Conservation (phyloP, 495 filamentous ascomycete genomes). For the Eremomyces bilateralis region DNA sequence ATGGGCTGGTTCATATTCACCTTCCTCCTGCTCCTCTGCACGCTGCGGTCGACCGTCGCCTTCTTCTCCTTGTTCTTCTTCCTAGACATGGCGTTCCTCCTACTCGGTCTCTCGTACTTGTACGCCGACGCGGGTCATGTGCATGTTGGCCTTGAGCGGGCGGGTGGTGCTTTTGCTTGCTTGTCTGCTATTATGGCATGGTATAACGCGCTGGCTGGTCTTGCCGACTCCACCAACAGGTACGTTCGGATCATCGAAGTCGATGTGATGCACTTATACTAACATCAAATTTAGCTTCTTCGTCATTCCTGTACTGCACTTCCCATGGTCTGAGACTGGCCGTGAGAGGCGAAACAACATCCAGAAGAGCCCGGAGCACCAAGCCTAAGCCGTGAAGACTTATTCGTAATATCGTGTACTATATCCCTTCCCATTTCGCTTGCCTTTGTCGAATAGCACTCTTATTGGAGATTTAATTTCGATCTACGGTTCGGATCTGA, state of each 20-base stretch:
- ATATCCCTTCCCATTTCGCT: too few relatives aligned
- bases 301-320: slow-evolving; percentile 81
- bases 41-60: slow-evolving; percentile 78
- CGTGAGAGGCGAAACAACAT: slow-evolving; percentile 31
- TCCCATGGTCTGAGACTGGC: slow-evolving; percentile 89
- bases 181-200: slow-evolving; percentile 79
- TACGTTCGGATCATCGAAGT: slow-evolving; percentile 16
- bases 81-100: slow-evolving; percentile 78
- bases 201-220: slow-evolving; percentile 94
- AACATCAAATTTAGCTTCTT: slow-evolving; percentile 51
- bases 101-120: slow-evolving; percentile 61
- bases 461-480: too few relatives aligned
- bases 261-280: neutral
- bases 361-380: slow-evolving; percentile 16
- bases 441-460: too few relatives aligned
- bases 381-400: neutral
- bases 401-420: too few relatives aligned
- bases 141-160: slow-evolving; percentile 37
- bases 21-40: slow-evolving; percentile 66
- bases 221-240: slow-evolving; percentile 64
- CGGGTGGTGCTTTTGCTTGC: slow-evolving; percentile 75
- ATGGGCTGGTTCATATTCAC: slow-evolving; percentile 99
- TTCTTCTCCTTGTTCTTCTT: slow-evolving; percentile 93
- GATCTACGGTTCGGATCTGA: too few relatives aligned
- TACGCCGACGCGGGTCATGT: slow-evolving; percentile 22